Percentiles rank a stretch among this genome's conserved stretches.
Evolutionary conservation across 1,139 yeast species (phyloP).

Genomic region (Taphrina communis): DNA sequence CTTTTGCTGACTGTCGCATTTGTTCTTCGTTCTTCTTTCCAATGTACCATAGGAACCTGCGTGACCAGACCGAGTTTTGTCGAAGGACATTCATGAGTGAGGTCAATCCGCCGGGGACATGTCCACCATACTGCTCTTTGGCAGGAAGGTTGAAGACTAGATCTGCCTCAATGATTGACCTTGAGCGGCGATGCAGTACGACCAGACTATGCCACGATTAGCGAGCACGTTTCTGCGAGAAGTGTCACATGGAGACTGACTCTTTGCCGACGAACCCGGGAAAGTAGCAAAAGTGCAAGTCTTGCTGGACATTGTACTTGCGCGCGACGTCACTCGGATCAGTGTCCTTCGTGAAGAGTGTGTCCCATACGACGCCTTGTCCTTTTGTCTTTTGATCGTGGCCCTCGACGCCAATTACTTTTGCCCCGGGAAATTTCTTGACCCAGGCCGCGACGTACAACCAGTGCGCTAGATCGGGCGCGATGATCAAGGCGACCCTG

Average conservation of each 20-base stretch:
- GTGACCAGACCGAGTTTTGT: slow-evolving; percentile 14
- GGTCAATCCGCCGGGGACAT: slow-evolving; percentile 20
- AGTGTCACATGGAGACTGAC: slow-evolving; percentile 60
- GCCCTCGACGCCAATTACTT: slow-evolving; percentile 59
- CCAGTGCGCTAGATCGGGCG: slow-evolving; percentile 51
- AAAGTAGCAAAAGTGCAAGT: slow-evolving; percentile 16
- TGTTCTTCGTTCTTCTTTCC: slow-evolving; percentile 10
- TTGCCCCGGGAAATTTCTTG: slow-evolving; percentile 57
- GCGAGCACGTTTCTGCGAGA: slow-evolving; percentile 36
- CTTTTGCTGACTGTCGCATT: slow-evolving; percentile 21
- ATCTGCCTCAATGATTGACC: slow-evolving; percentile 63
- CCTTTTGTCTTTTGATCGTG: slow-evolving; percentile 27
- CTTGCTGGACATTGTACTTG: slow-evolving; percentile 2
- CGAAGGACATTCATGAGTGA: slow-evolving; percentile 12
- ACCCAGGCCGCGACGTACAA: slow-evolving; percentile 57
- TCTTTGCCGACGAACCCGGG: slow-evolving; percentile 52
- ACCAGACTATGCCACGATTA: slow-evolving; percentile 14
- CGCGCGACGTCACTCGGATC: background rate
- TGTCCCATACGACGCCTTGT: slow-evolving; percentile 9
- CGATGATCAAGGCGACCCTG: slow-evolving; percentile 49
- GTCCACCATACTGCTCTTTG: slow-evolving; percentile 57
- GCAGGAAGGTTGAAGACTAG: slow-evolving; percentile 60
- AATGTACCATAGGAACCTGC: slow-evolving; percentile 25
- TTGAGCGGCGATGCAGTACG: slow-evolving; percentile 48
- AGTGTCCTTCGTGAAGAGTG: slow-evolving; percentile 7